Evolutionary conservation across 305 asterid genomes (phyloP).

Genomic region (Plantago coronopus): DNA sequence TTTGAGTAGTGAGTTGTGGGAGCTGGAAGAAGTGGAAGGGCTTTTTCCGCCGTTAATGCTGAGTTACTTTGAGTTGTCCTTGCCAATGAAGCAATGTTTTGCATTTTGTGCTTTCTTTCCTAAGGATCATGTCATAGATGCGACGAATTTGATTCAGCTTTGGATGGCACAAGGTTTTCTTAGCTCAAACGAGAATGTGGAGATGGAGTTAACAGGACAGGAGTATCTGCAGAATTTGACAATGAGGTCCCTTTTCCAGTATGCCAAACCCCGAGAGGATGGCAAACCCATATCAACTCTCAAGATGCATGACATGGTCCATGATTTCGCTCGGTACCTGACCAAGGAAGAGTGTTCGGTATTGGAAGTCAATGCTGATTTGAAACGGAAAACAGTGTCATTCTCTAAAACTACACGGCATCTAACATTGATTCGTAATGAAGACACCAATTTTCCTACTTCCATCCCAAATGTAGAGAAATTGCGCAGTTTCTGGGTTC

Average conservation of each 20-base stretch:
- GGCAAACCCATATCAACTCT: constrained; percentile 32
- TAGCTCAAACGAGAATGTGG: constrained; percentile 19
- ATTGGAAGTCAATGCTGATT: constrained; percentile 27
- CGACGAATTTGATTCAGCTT: constrained; percentile 43
- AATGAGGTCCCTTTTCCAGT: constrained; percentile 54
- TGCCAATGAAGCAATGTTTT: constrained; percentile 48
- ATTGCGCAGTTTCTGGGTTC: constrained; percentile 45
- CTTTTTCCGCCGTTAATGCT: constrained; percentile 45
- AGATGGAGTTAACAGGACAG: constrained; percentile 47
- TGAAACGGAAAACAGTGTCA: constrained; percentile 24
- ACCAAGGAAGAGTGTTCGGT: constrained; percentile 36
- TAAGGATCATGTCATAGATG: constrained; percentile 50
- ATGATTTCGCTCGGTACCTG: constrained; percentile 51
- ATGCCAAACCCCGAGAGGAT: constrained; percentile 28
- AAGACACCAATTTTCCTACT: constrained; percentile 35
- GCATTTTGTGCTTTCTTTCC: constrained; percentile 61
- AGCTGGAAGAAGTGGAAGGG: constrained; percentile 31
- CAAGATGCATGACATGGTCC: constrained; percentile 77
- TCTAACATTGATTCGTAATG: constrained; percentile 39
- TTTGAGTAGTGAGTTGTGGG: constrained; percentile 45
- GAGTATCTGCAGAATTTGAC: constrained; percentile 39
- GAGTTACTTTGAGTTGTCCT: constrained; percentile 46
- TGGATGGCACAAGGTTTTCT: constrained; percentile 90
- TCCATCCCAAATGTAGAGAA: constrained; percentile 32
- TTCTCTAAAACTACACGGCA: constrained; percentile 33